A percentile compares a stretch with the other conserved stretches of the same genome.
Conservation (phyloP, 2,329 filamentous ascomycete species). For the Aspergillus sp. region DNA sequence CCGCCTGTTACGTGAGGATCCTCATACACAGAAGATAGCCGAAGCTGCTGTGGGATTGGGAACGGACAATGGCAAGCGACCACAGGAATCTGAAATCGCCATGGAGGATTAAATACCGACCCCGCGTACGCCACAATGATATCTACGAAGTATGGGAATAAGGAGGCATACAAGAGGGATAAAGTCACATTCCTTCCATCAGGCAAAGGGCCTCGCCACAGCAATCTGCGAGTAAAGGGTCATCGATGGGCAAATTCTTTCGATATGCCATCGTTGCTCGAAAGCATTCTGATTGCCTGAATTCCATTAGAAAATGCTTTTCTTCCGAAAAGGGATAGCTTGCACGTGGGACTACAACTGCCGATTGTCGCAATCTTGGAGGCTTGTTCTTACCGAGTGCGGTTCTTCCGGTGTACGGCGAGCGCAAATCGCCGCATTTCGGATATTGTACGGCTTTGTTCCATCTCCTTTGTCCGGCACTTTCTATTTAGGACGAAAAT, state of each 20-base stretch:
- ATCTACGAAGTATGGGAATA: not conserved
- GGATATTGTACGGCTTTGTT: slow-evolving; percentile 12
- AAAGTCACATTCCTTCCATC: not conserved
- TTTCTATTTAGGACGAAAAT: slow-evolving; percentile 19
- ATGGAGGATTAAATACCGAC: slow-evolving; percentile 31
- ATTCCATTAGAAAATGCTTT: slow-evolving; percentile 3
- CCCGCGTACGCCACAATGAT: not conserved
- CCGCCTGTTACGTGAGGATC: slow-evolving; percentile 73
- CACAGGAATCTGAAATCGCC: slow-evolving; percentile 32
- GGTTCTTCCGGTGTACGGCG: slow-evolving; percentile 23
- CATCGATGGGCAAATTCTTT: slow-evolving; percentile 3
- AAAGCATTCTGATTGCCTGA: slow-evolving; percentile 11
- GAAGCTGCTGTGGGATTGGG: slow-evolving; percentile 70
- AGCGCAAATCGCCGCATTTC: slow-evolving; percentile 22
- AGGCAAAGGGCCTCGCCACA: not conserved
- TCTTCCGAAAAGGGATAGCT: slow-evolving; percentile 12
- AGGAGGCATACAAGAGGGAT: not conserved
- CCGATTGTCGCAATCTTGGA: slow-evolving; percentile 22
- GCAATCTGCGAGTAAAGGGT: not conserved
- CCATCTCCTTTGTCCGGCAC: slow-evolving; percentile 10
- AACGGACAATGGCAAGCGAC: slow-evolving; percentile 57
- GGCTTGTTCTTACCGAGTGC: slow-evolving; percentile 3
- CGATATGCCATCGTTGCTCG: slow-evolving; percentile 8
- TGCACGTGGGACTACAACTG: slow-evolving; percentile 17
- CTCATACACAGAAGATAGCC: slow-evolving; percentile 78